Evolutionary conservation across 192 early-diverging fungal species (phyloP), one percentile per base, ranked within the genome.

Genomic region (Coemansia sp.): DNA sequence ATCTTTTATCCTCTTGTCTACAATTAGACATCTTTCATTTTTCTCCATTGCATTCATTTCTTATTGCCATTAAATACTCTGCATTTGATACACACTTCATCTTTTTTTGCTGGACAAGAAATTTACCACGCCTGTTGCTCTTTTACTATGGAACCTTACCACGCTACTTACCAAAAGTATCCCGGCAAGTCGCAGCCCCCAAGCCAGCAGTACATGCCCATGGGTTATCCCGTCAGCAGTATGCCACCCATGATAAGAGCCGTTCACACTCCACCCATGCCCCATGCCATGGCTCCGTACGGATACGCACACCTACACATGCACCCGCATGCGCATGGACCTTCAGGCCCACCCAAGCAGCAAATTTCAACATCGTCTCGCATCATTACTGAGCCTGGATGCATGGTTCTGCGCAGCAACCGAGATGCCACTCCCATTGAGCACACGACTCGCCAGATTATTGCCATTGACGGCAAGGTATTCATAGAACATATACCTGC

Each of bases 401-500:
- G 75, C 66, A 50, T 53, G 15, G 48, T 78, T 28, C 65, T 67
- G 36, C 56, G 57, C 31, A 62, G 64, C 68, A 69, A 60, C 58
- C 55, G n/a, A 12, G 34, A 57, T 12, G 71, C 49, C n/a, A 62
- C 65, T 15, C 57, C 71, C 5, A 19, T 56, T 0, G 67, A 72
- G 19, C 65, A 66, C 36, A 66, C 60, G n/a, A 31, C 71, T 0
- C 76, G 64, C 47, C 76, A 79, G 40, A 57, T 79, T 12, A 62
- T 78, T 5, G 44, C 63, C 5, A 58, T 63, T 2, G 71, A 79
- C 57, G 76, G 76, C 31, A 69, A 67, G 25, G 51, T 79, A 12
- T 79, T 70, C 20, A 57, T 79, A 23, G 76, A 79, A 57, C 68
- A 70, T 47, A 38, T 73, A 1, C 76, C 76, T 7, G 68, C 64